Conservation (phyloP, 257 asterid genomes). For the Lithospermum erythrorhizon region DNA sequence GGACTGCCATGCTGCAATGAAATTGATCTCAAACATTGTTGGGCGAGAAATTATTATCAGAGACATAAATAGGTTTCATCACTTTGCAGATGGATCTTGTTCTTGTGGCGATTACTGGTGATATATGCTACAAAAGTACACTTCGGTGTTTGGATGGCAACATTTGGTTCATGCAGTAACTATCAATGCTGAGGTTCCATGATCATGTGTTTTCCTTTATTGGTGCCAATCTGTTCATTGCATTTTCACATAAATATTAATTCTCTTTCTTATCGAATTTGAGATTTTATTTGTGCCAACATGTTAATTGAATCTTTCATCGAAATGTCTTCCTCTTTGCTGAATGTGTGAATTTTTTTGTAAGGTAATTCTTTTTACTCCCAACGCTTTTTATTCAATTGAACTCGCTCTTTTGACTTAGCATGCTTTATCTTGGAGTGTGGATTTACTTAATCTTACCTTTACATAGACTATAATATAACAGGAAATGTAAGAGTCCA, state of each 20-base stretch:
- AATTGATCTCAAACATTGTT: conserved; percentile 41
- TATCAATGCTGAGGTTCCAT: background rate
- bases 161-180: background rate
- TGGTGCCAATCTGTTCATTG: background rate
- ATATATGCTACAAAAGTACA: conserved; percentile 9
- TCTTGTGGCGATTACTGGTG: conserved; percentile 93
- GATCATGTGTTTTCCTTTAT: too few relatives aligned
- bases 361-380: too few relatives aligned
- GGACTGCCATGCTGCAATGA: conserved; percentile 74
- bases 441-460: background rate
- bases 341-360: too few relatives aligned
- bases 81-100: conserved; percentile 58
- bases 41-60: conserved; percentile 51
- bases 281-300: too few relatives aligned
- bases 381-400: too few relatives aligned
- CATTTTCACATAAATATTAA: too few relatives aligned
- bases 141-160: background rate
- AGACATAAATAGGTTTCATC: conserved; percentile 77
- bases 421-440: background rate
- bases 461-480: background rate
- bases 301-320: too few relatives aligned
- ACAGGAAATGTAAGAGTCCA: too few relatives aligned
- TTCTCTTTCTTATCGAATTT: too few relatives aligned
- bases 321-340: too few relatives aligned
- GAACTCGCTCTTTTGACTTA: background rate